Conservation (phyloP, 129 eudicot species). For the Pittosporum tobira region DNA sequence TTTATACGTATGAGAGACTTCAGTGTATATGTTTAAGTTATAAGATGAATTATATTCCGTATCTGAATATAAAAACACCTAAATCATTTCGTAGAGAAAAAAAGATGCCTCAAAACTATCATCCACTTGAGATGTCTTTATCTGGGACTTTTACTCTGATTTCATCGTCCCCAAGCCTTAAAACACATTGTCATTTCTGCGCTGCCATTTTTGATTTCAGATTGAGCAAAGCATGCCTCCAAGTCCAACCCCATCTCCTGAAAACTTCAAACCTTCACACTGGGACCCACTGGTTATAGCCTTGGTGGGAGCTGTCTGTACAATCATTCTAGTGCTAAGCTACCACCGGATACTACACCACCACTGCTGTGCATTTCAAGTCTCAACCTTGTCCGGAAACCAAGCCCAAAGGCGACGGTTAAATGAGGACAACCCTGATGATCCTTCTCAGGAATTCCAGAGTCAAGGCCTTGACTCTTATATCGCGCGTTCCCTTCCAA, state of each 20-base stretch:
- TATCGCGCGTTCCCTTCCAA: conserved; percentile 39
- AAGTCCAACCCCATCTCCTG: conserved; percentile 39
- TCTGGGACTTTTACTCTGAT: conserved; percentile 15
- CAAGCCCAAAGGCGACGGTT: conserved; percentile 32
- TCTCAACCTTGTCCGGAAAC: conserved; percentile 15
- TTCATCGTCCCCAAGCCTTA: conserved; percentile 12
- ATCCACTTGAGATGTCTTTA: neutral
- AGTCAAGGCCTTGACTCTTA: conserved; percentile 48
- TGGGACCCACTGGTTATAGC: conserved; percentile 49
- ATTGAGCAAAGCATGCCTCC: conserved; percentile 16
- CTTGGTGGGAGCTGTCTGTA: conserved; percentile 34
- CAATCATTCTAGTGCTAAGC: conserved; percentile 36
- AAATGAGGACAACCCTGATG: conserved; percentile 28
- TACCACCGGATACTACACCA: conserved; percentile 36
- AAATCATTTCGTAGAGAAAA: too few species aligned
- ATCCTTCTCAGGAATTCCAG: conserved; percentile 34
- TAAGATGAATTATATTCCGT: too few species aligned
- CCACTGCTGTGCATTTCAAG: conserved; percentile 21
- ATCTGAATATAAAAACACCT: too few species aligned
- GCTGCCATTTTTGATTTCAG: neutral
- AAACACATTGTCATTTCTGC: neutral
- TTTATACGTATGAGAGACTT: too few species aligned
- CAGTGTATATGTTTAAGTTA: too few species aligned
- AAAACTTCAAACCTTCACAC: conserved; percentile 8
- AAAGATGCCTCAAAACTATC: conserved; percentile 3